These are phyloP conservation scores for Silene noctiflora DNA, from an alignment of 179 eudicot species.

Conservation along the genomic window DNA sequence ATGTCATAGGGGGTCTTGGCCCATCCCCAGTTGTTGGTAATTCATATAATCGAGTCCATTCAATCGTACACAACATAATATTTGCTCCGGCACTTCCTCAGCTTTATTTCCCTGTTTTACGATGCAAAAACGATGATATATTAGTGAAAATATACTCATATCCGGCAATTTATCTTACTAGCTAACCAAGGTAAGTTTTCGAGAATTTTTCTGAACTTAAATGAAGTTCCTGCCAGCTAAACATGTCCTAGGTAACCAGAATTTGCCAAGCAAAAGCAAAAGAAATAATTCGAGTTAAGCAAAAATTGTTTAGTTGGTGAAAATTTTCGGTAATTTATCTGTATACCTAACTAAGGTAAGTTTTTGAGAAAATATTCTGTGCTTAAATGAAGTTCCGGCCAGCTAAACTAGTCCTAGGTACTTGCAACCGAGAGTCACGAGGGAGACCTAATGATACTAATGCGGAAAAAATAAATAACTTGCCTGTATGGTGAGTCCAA, in stretches of 20 bases:
- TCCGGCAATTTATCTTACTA: not conserved
- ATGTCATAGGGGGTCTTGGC: constrained; percentile 36
- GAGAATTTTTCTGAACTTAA: not conserved
- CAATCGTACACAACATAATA: constrained; percentile 68
- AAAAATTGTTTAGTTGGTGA: constrained; percentile 1
- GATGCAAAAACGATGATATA: not conserved
- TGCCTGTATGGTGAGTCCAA: constrained; percentile 87
- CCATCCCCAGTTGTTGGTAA: constrained; percentile 49
- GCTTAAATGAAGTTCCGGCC: not conserved
- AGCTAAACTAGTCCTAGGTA: not conserved
- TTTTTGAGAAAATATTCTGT: not conserved
- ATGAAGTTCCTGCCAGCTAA: no score
- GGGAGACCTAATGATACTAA: not conserved
- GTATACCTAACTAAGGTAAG: not conserved
- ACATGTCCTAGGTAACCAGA: no score
- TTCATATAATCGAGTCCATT: constrained; percentile 66
- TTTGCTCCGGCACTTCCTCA: constrained; percentile 79
- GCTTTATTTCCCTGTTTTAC: constrained; percentile 71
- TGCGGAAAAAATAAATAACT: constrained; percentile 22
- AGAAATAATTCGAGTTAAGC: not conserved
- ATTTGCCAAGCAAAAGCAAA: no score
- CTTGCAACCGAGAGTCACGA: not conserved
- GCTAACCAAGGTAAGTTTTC: not conserved
- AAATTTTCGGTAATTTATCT: not conserved
- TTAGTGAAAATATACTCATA: constrained; percentile 5